Evolutionary conservation across 495 filamentous ascomycete genomes (phyloP).

Genomic region (Zalerion maritima): DNA sequence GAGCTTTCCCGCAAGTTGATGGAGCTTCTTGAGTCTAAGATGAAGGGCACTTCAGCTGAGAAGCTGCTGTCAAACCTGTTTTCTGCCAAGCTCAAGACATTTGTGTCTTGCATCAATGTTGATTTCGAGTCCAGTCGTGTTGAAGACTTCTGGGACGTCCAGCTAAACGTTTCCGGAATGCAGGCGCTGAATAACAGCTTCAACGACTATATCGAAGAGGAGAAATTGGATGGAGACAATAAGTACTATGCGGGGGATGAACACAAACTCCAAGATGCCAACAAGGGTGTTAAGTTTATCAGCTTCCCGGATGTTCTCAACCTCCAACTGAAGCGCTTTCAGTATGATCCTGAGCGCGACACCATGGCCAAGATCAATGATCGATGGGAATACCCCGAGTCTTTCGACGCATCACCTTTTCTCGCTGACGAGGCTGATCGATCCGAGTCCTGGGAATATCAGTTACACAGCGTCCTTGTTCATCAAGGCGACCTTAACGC

Average conservation of each 20-base stretch:
- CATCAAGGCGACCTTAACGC: slow-evolving; percentile 95
- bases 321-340: slow-evolving; percentile 92
- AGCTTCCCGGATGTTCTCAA: slow-evolving; percentile 92
- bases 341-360: slow-evolving; percentile 89
- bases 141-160: slow-evolving; percentile 98
- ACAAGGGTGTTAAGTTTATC: slow-evolving; percentile 94
- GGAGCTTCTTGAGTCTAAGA: slow-evolving; percentile 88
- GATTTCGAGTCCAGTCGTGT: slow-evolving; percentile 87
- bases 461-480: slow-evolving; percentile 88
- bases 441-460: slow-evolving; percentile 79
- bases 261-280: slow-evolving; percentile 86
- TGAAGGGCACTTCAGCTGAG: slow-evolving; percentile 95
- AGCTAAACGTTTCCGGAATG: slow-evolving; percentile 90
- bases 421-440: slow-evolving; percentile 75
- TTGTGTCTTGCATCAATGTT: slow-evolving; percentile 97
- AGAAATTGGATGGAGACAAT: slow-evolving; percentile 95
- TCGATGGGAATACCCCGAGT: slow-evolving; percentile 89
- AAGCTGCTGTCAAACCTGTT: slow-evolving; percentile 83
- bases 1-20: slow-evolving; percentile 92
- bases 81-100: slow-evolving; percentile 92
- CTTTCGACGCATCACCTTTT: slow-evolving; percentile 80
- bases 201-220: slow-evolving; percentile 87
- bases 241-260: slow-evolving; percentile 86
- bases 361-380: slow-evolving; percentile 99
- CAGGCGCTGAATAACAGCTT: slow-evolving; percentile 89